Percentiles rank a stretch among this genome's conserved stretches.
These are phyloP conservation scores for Pestalotiopsis sp. DNA, from an alignment of 2,329 filamentous ascomycete genomes.

Conservation along the genomic window DNA sequence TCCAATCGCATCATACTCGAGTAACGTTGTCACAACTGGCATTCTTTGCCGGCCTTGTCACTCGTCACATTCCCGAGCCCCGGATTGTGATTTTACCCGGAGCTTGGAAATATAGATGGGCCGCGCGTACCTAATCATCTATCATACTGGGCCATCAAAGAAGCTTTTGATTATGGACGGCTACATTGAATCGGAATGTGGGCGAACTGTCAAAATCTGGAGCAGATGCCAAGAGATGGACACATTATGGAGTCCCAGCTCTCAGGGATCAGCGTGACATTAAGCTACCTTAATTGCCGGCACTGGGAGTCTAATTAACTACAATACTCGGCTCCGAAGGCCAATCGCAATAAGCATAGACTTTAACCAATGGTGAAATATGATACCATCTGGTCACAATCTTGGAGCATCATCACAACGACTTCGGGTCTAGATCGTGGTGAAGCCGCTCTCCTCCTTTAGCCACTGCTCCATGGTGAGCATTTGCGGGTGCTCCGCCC, in stretches of 20 bases:
- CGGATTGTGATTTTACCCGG: not conserved
- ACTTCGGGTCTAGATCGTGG: constrained; percentile 6
- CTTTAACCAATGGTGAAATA: not conserved
- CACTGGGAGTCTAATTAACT: not conserved
- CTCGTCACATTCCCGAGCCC: not conserved
- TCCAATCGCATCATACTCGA: not conserved
- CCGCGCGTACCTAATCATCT: not conserved
- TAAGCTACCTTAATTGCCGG: not conserved
- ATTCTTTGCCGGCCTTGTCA: not conserved
- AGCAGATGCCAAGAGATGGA: not conserved
- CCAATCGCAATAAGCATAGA: not conserved
- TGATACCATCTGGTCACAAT: not conserved
- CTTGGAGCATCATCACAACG: not conserved
- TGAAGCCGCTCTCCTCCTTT: constrained; percentile 29
- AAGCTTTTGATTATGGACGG: not conserved
- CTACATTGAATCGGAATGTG: not conserved
- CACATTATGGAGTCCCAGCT: not conserved
- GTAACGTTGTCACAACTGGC: not conserved
- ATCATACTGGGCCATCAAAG: not conserved
- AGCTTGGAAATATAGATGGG: not conserved
- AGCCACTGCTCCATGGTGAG: constrained; percentile 35
- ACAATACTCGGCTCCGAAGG: not conserved
- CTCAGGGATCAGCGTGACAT: not conserved
- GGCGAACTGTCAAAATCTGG: not conserved
- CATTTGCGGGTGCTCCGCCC: constrained; percentile 31